A percentile compares a stretch with the other conserved stretches of the same genome.
Evolutionary conservation across 164 flowering plant species (phyloP).

Genomic region (Amborella trichopoda): DNA sequence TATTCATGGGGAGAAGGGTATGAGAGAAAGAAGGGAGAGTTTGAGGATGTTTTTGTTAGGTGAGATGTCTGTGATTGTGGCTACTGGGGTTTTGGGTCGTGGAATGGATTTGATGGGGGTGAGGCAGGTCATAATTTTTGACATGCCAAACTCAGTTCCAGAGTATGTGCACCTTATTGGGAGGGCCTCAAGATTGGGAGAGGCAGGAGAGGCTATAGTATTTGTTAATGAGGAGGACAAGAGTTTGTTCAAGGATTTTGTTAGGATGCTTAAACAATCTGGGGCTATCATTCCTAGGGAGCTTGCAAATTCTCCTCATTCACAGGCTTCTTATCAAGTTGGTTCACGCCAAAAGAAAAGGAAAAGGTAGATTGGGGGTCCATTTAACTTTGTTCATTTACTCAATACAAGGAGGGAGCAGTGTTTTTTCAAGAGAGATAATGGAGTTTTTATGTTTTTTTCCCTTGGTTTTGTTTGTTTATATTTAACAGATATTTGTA

Average conservation of each 20-base stretch:
- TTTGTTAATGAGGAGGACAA: conserved; percentile 74
- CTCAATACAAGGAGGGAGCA: too few relatives aligned
- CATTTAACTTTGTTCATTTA: too few relatives aligned
- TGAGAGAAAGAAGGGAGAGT: conserved; percentile 82
- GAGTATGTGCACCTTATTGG: conserved; percentile 94
- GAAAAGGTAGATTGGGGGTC: too few relatives aligned
- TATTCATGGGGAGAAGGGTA: conserved; percentile 81
- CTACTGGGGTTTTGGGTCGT: conserved; percentile 81
- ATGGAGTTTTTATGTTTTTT: too few relatives aligned
- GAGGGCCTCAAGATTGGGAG: conserved; percentile 81
- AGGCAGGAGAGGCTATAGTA: conserved; percentile 58
- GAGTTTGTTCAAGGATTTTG: conserved; percentile 51
- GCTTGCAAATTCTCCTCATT: conserved; percentile 53
- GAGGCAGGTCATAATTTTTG: conserved; percentile 82
- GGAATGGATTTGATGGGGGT: conserved; percentile 75
- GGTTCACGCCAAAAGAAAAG: conserved; percentile 40
- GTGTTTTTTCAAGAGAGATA: too few relatives aligned
- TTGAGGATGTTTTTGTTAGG: conserved; percentile 60
- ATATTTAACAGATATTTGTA: too few relatives aligned
- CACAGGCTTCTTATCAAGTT: conserved; percentile 13
- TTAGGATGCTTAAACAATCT: conserved; percentile 45
- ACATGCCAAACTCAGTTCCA: conserved; percentile 78
- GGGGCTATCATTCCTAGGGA: conserved; percentile 73
- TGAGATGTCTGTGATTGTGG: conserved; percentile 65
- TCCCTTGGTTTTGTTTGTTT: too few relatives aligned